A percentile compares a stretch with the other conserved stretches of the same genome.
Conservation (phyloP, 2,329 filamentous ascomycete species). For the Cercospora sp. region DNA sequence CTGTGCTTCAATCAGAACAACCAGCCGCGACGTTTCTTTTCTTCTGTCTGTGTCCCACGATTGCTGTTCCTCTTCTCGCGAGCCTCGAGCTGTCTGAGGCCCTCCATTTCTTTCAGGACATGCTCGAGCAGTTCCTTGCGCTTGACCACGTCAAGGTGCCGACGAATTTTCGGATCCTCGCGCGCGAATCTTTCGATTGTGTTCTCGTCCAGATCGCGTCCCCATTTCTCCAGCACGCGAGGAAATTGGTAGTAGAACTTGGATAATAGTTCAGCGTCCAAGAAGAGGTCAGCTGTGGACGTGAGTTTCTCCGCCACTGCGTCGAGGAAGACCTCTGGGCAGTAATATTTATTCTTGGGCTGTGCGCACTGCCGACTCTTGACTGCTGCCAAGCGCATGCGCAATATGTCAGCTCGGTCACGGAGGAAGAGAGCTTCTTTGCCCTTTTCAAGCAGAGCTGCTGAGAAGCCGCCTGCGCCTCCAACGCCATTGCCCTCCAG, state of each 20-base stretch:
- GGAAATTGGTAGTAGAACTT: conserved; percentile 98
- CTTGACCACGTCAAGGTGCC: conserved; percentile 87
- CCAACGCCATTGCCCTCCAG: conserved; percentile 78
- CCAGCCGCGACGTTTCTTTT: conserved; percentile 38
- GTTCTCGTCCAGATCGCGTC: conserved; percentile 67
- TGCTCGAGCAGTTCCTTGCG: conserved; percentile 91
- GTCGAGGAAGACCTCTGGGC: conserved; percentile 96
- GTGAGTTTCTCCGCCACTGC: conserved; percentile 94
- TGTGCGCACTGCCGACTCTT: conserved; percentile 86
- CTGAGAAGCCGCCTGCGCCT: conserved; percentile 91
- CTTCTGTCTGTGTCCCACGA: conserved; percentile 40
- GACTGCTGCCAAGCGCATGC: conserved; percentile 82
- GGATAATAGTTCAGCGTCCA: conserved; percentile 92
- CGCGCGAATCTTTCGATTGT: conserved; percentile 88
- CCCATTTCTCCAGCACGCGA: conserved; percentile 80
- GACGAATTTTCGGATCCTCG: conserved; percentile 85
- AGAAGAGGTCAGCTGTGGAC: conserved; percentile 90
- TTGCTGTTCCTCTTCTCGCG: conserved; percentile 59
- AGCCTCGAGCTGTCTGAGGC: conserved; percentile 78
- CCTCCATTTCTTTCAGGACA: conserved; percentile 94
- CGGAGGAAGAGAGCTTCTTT: conserved; percentile 92
- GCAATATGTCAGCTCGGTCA: conserved; percentile 85
- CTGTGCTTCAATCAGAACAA: conserved; percentile 30
- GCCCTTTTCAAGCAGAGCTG: conserved; percentile 73
- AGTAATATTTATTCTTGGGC: conserved; percentile 90